These are phyloP conservation scores for Phellopilus nigrolimitatus DNA, from an alignment of 1,284 basidiomycete genomes.

Conservation along the genomic window DNA sequence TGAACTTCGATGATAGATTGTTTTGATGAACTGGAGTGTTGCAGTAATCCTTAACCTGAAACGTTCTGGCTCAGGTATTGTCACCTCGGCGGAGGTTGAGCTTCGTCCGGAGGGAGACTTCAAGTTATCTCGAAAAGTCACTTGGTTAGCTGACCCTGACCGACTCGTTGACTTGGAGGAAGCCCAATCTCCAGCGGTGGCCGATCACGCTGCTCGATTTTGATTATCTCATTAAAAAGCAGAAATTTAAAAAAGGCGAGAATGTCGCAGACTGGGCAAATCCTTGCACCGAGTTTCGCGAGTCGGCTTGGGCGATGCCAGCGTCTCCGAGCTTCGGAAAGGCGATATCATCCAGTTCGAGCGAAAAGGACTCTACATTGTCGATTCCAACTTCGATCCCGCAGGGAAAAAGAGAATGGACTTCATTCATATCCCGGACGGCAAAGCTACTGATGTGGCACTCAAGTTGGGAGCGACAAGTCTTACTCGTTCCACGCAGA, in stretches of 20 bases:
- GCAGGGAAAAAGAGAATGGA: constrained; percentile 47
- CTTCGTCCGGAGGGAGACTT: constrained; percentile 95
- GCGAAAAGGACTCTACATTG: constrained; percentile 95
- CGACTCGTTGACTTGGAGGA: no score
- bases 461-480: no score
- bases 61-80: constrained; percentile 52
- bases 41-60: constrained; percentile 80
- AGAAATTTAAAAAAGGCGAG: constrained; percentile 97
- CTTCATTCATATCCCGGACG: constrained; percentile 88
- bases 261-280: constrained; percentile 85
- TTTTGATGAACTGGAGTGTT: constrained; percentile 99
- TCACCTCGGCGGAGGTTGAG: constrained; percentile 74
- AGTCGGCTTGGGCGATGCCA: constrained; percentile 74
- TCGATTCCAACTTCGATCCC: constrained; percentile 58
- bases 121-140: constrained; percentile 97
- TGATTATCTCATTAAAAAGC: constrained; percentile 99
- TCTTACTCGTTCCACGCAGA: no score
- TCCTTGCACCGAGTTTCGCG: constrained; percentile 85
- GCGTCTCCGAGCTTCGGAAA: constrained; percentile 67
- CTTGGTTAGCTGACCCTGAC: constrained; percentile 82
- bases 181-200: constrained; percentile 49
- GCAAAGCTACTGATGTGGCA: constrained; percentile 73
- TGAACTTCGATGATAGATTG: constrained; percentile 56
- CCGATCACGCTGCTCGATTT: constrained; percentile 83
- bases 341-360: constrained; percentile 97